phyloP scores from a whole-genome alignment of 2,329 filamentous ascomycete genomes.

The Coleophoma eucalyptorum region DNA sequence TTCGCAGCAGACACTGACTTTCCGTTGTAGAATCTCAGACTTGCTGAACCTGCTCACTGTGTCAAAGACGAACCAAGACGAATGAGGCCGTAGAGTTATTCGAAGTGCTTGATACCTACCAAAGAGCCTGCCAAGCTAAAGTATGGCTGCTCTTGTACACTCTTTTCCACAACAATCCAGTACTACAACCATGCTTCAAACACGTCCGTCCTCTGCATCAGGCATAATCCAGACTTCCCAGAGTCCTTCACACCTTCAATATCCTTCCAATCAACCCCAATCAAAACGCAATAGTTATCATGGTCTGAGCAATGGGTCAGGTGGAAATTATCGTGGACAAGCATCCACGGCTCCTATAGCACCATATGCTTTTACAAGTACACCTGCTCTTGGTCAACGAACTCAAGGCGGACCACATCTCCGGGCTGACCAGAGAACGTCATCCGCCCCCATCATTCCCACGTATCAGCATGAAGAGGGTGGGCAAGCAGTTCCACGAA shows the following conservation, averaged over 20 bases:
- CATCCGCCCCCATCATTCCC: conserved; percentile 44
- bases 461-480: conserved; percentile 31
- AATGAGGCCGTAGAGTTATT: conserved; percentile 15
- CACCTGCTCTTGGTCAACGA: conserved; percentile 50
- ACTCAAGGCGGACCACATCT: conserved; percentile 39
- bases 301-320: conserved; percentile 41
- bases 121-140: conserved; percentile 30
- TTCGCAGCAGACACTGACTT: too few relatives aligned
- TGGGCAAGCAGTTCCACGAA: conserved; percentile 29
- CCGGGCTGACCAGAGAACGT: conserved; percentile 50
- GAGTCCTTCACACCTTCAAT: conserved; percentile 38
- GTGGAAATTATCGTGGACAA: conserved; percentile 49
- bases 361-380: conserved; percentile 72
- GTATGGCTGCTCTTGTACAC: conserved; percentile 83
- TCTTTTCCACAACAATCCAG: conserved; percentile 72
- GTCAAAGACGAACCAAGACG: conserved; percentile 2
- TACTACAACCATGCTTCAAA: conserved; percentile 73
- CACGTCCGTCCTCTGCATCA: conserved; percentile 62
- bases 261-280: conserved; percentile 37
- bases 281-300: conserved; percentile 47
- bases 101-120: conserved; percentile 18
- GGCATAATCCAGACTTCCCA: conserved; percentile 38
- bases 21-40: too few relatives aligned
- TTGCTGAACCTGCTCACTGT: too few relatives aligned
- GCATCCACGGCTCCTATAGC: conserved; percentile 55